These are phyloP conservation scores for Nakazawaea peltata DNA, from an alignment of 805 yeast species.

Conservation along the genomic window DNA sequence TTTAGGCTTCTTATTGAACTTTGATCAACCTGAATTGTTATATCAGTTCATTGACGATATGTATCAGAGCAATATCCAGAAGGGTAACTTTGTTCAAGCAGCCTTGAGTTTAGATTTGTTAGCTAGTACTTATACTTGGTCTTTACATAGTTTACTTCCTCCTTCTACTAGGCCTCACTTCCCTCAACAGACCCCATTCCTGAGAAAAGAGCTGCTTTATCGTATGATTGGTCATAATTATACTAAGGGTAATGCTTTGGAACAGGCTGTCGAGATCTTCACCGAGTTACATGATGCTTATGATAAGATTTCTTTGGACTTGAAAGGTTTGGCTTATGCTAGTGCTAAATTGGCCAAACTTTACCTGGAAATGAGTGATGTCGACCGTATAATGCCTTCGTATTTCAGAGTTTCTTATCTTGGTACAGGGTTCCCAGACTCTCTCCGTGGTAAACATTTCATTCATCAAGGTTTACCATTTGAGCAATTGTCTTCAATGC, in stretches of 20 bases:
- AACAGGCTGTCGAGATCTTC: constrained; percentile 71
- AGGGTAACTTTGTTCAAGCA: constrained; percentile 68
- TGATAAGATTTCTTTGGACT: constrained; percentile 64
- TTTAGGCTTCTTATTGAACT: constrained; percentile 68
- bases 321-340: constrained; percentile 65
- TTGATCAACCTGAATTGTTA: constrained; percentile 71
- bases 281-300: constrained; percentile 73
- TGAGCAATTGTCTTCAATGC: constrained; percentile 80
- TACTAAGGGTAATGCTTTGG: constrained; percentile 63
- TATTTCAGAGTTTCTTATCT: constrained; percentile 73
- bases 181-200: constrained; percentile 77
- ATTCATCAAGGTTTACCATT: constrained; percentile 83
- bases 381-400: constrained; percentile 69
- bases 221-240: constrained; percentile 66
- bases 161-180: constrained; percentile 56
- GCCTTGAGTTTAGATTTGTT: constrained; percentile 73
- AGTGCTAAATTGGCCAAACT: constrained; percentile 60
- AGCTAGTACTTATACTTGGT: constrained; percentile 74
- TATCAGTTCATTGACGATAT: constrained; percentile 72
- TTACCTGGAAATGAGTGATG: constrained; percentile 57
- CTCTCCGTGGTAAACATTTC: constrained; percentile 68
- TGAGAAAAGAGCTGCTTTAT: constrained; percentile 66
- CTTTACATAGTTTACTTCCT: constrained; percentile 45
- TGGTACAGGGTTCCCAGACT: constrained; percentile 78
- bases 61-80: constrained; percentile 53